These are phyloP conservation scores for Panicum virgatum DNA, from an alignment of 202 grass and related monocot genomes.

Conservation along the genomic window DNA sequence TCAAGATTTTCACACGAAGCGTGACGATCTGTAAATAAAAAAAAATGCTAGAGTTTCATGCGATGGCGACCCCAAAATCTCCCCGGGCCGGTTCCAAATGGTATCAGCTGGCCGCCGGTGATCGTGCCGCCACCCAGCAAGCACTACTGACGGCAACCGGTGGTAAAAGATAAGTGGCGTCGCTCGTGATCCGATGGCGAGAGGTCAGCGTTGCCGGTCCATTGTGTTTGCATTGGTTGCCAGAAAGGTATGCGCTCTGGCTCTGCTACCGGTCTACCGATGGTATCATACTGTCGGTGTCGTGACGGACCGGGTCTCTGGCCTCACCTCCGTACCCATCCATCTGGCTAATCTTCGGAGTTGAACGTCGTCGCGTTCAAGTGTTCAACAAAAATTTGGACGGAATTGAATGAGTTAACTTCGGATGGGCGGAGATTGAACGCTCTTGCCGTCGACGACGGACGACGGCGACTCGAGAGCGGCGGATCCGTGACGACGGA, in stretches of 20 bases:
- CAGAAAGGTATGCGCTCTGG: neutral
- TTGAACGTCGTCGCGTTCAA: neutral
- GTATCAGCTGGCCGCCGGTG: too few species aligned
- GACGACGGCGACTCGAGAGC: neutral
- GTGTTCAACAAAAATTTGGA: neutral
- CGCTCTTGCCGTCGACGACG: neutral
- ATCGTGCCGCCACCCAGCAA: neutral
- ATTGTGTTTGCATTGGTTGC: neutral
- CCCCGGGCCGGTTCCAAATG: neutral
- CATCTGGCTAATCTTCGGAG: neutral
- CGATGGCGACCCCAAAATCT: neutral
- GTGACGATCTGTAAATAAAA: neutral
- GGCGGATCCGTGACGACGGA: too few species aligned
- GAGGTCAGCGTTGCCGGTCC: conserved; percentile 34
- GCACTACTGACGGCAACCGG: neutral
- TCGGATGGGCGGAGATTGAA: neutral
- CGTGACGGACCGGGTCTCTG: neutral
- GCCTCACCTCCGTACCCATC: neutral
- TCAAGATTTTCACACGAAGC: neutral
- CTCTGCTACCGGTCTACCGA: neutral
- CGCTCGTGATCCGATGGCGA: neutral
- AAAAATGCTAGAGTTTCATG: neutral
- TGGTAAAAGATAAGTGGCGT: too few species aligned
- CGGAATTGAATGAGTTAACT: neutral
- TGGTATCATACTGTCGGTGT: neutral